These are phyloP conservation scores for Aspergillus pseudoterreus DNA, from an alignment of 2,329 filamentous ascomycete genomes.

Conservation along the genomic window DNA sequence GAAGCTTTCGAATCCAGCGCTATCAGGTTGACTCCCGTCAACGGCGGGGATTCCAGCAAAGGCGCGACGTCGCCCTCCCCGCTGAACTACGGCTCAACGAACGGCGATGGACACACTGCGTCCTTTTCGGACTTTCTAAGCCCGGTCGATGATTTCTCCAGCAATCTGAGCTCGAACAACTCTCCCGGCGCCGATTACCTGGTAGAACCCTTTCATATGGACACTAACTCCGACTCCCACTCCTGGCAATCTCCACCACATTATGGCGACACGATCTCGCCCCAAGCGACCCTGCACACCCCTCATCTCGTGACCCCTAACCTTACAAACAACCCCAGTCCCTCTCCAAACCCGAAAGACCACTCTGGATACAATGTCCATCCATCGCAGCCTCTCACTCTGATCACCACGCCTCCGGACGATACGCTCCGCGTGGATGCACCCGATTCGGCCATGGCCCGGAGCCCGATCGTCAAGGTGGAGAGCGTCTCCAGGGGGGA, in stretches of 20 bases:
- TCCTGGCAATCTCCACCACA: slow-evolving; percentile 8
- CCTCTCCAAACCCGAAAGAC: slow-evolving; percentile 20
- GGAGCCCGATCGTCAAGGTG: slow-evolving; percentile 45
- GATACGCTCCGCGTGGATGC: slow-evolving; percentile 20
- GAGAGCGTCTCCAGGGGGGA: slow-evolving; percentile 42
- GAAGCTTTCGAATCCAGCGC: slow-evolving; percentile 33
- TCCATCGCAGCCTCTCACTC: slow-evolving; percentile 19
- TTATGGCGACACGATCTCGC: slow-evolving; percentile 4
- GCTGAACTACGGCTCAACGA: slow-evolving; percentile 7
- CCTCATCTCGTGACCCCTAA: slow-evolving; percentile 33
- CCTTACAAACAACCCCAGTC: slow-evolving; percentile 27
- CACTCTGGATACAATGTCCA: slow-evolving; percentile 12
- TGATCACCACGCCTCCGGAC: slow-evolving; percentile 22
- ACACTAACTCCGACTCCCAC: slow-evolving; percentile 13
- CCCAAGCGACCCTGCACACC: slow-evolving; percentile 14
- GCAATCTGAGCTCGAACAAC: slow-evolving; percentile 26
- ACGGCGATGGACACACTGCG: slow-evolving; percentile 13
- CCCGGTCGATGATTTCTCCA: slow-evolving; percentile 25
- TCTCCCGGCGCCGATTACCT: slow-evolving; percentile 22
- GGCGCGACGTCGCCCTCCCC: slow-evolving; percentile 11
- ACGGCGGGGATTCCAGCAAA: slow-evolving; percentile 17
- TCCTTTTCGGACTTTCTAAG: slow-evolving; percentile 28
- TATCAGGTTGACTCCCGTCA: slow-evolving; percentile 28
- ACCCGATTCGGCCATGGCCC: slow-evolving; percentile 23
- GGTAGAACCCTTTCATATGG: slow-evolving; percentile 17